Percentiles rank a stretch among this genome's conserved stretches.
These are phyloP conservation scores for Rhizophagus sp. DNA, from an alignment of 192 early-diverging fungal genomes.

Conservation along the genomic window DNA sequence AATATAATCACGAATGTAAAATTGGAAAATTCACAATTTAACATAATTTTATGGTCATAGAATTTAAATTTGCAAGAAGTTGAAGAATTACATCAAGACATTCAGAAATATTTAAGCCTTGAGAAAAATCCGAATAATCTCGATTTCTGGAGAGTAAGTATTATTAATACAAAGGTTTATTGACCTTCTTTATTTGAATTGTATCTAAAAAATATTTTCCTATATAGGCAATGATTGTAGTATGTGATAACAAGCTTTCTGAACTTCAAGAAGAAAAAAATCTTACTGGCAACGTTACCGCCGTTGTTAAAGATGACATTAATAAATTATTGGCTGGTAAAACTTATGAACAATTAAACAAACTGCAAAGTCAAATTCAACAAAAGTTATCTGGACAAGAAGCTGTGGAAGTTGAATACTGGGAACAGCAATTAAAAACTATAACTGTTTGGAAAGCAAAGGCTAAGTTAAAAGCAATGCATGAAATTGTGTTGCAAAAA, in stretches of 20 bases:
- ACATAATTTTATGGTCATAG: slow-evolving; percentile 29
- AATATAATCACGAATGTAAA: neutral
- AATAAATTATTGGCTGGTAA: slow-evolving; percentile 70
- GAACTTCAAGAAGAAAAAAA: slow-evolving; percentile 42
- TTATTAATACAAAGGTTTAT: neutral
- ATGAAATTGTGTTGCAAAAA: slow-evolving; percentile 70
- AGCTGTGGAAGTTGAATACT: slow-evolving; percentile 91
- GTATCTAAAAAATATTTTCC: neutral
- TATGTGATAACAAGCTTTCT: slow-evolving; percentile 70
- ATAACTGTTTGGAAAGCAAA: slow-evolving; percentile 84
- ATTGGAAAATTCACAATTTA: neutral
- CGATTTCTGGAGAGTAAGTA: slow-evolving; percentile 76
- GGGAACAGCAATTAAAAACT: slow-evolving; percentile 80
- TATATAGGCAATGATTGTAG: slow-evolving; percentile 68
- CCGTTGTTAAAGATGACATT: slow-evolving; percentile 64
- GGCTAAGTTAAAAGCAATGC: slow-evolving; percentile 75
- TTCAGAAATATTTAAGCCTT: slow-evolving; percentile 82
- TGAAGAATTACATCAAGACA: slow-evolving; percentile 82
- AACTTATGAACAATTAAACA: slow-evolving; percentile 66
- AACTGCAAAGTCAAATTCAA: slow-evolving; percentile 77
- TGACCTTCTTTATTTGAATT: neutral
- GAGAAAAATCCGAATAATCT: slow-evolving; percentile 76
- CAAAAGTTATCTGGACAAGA: slow-evolving; percentile 65
- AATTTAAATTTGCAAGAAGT: slow-evolving; percentile 66
- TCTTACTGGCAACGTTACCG: slow-evolving; percentile 42